Conservation (phyloP, 2,329 filamentous ascomycete species). For the Pezicula radicicola region DNA sequence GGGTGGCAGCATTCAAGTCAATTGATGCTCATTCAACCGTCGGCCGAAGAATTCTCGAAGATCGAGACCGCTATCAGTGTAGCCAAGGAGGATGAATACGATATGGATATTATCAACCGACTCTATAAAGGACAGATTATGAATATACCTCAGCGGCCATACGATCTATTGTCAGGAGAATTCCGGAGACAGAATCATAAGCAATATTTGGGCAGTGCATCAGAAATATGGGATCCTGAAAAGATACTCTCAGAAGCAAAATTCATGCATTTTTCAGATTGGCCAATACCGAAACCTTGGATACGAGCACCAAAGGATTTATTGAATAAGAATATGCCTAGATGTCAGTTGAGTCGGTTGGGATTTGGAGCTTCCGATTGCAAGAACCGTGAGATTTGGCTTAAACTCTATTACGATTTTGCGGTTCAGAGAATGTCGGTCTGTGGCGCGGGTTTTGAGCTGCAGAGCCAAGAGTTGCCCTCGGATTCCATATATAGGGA, state of each 20-base stretch:
- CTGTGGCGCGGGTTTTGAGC: slow-evolving; percentile 24
- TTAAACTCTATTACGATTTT: slow-evolving; percentile 23
- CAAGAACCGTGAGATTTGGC: slow-evolving; percentile 22
- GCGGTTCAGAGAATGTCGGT: slow-evolving; percentile 18
- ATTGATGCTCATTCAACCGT: slow-evolving; percentile 22
- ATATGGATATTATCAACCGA: slow-evolving; percentile 39
- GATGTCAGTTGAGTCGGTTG: slow-evolving; percentile 18
- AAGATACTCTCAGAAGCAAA: slow-evolving; percentile 47
- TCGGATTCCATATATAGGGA: slow-evolving; percentile 11
- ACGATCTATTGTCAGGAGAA: slow-evolving; percentile 53
- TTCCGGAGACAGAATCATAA: slow-evolving; percentile 50
- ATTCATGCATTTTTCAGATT: slow-evolving; percentile 59
- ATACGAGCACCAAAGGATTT: slow-evolving; percentile 18
- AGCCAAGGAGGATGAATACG: slow-evolving; percentile 16
- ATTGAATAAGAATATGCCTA: slow-evolving; percentile 26
- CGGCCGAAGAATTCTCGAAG: slow-evolving; percentile 11
- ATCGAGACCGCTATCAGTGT: slow-evolving; percentile 14
- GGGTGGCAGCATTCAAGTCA: slow-evolving; percentile 21
- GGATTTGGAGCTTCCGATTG: slow-evolving; percentile 26
- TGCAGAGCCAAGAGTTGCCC: slow-evolving; percentile 15
- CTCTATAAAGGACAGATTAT: slow-evolving; percentile 48
- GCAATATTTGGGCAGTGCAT: slow-evolving; percentile 44
- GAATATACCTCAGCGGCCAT: slow-evolving; percentile 54
- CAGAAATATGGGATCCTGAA: slow-evolving; percentile 52
- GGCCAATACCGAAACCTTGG: slow-evolving; percentile 60